Base-by-base conservation (phyloP, 805 yeast genomes). In the Candida nitratophila region DNA sequence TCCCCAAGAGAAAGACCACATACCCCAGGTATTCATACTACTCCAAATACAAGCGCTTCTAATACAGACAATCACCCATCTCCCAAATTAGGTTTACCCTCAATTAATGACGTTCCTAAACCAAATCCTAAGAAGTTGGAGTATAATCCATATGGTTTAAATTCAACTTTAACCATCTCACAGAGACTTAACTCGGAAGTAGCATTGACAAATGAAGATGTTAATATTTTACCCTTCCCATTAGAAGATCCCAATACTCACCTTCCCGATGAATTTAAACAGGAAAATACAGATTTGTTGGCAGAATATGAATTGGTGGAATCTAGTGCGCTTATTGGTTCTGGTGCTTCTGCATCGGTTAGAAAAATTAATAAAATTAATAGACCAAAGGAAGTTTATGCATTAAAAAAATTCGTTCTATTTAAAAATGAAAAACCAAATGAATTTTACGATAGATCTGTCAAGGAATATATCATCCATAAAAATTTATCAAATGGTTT, bases 331-430 rank as follows among this genome's bases (percentile, higher is more conserved):
- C 74, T 71, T 39, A 59, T 86, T 44, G 95, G 93, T 10, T 73
- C 74, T 42, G 95, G 95, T 43, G 91, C 91, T 2, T 77, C 86
- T 8, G 77, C 87, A 3, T 79, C 79, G 38, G 93, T 86, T 22
- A 68, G 81, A 44, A 74, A 74, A 47, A 64, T 77, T 21, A 64
- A 66, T 44, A 66, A 66, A 29, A 60, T 63, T 26, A 53, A 54
- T 21, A 57, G 60, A 34, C 61, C 66, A 26, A 73, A 74, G 46
- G 75, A 74, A 45, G 56, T 73, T n/a, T 85, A 70, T 61, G 93
- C 93, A 0, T 68, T 85, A 55, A 86, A 86, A 60, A 81, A 80
- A 59, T 77, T 86, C 53, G 69, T 75, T 9, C 63, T 83, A 45
- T 75, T 86, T 49, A 66, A 73, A 39, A 74, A 76, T 49, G 95